phyloP scores from a whole-genome alignment of 225 moss, liverwort and hornwort genomes.

The Straminergon stramineum region DNA sequence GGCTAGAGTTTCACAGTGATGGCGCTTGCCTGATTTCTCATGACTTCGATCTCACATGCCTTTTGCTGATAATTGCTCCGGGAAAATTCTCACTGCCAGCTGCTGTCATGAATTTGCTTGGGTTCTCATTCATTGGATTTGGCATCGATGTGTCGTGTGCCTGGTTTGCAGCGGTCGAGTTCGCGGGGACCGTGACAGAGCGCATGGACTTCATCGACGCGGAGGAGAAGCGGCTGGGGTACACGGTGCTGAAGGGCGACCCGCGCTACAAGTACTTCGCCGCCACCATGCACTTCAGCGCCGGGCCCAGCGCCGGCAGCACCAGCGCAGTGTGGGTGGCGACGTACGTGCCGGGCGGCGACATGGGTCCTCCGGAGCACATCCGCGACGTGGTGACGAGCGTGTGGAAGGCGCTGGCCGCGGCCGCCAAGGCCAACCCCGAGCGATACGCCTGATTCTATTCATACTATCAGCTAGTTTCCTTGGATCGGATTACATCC shows the following conservation, averaged over 20 bases:
- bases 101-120: background rate
- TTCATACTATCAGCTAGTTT: too few species aligned
- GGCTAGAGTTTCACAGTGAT: background rate
- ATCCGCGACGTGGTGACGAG: background rate
- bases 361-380: background rate
- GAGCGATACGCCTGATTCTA: background rate
- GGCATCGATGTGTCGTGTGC: background rate
- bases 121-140: background rate
- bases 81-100: background rate
- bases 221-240: background rate
- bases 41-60: background rate
- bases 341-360: background rate
- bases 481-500: too few species aligned
- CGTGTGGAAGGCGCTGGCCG: background rate
- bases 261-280: conserved; percentile 3
- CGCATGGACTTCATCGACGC: conserved; percentile 12
- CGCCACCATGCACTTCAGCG: background rate
- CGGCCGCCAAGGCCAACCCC: background rate
- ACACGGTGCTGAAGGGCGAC: conserved; percentile 15
- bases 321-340: background rate
- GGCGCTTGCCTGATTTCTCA: background rate
- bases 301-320: background rate
- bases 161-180: background rate
- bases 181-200: background rate
- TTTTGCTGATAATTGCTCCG: too few species aligned